phyloP scores from a whole-genome alignment of 2,329 filamentous ascomycete species.

The Davidsoniella eucalypti region DNA sequence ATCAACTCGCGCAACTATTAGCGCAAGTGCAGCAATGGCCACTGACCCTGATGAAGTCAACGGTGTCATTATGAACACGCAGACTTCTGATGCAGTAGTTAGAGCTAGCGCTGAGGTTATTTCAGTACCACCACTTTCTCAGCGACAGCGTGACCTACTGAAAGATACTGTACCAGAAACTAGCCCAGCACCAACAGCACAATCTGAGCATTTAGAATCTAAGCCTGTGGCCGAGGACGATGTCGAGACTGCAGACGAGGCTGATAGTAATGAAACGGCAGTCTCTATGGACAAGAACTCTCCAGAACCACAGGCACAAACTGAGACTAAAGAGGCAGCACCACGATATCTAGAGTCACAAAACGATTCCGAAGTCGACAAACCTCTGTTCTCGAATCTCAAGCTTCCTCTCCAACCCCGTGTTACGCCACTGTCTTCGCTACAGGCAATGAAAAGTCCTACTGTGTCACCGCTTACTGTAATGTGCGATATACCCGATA shows the following conservation, averaged over 20 bases:
- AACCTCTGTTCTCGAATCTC: slow-evolving; percentile 4
- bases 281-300: background rate
- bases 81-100: slow-evolving; percentile 2
- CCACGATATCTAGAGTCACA: background rate
- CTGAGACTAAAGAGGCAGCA: background rate
- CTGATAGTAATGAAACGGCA: background rate
- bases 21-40: background rate
- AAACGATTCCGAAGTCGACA: background rate
- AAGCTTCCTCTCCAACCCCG: slow-evolving; percentile 1
- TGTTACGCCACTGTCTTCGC: background rate
- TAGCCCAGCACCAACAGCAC: slow-evolving; percentile 5
- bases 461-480: slow-evolving; percentile 9
- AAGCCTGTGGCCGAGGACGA: background rate
- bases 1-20: background rate
- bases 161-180: slow-evolving; percentile 11
- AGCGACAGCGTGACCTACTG: background rate
- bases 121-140: background rate
- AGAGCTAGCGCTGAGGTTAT: slow-evolving; percentile 2
- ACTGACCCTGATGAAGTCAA: slow-evolving; percentile 3
- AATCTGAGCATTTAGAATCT: background rate
- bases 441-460: slow-evolving; percentile 5
- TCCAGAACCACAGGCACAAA: background rate
- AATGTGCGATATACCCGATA: slow-evolving; percentile 8
- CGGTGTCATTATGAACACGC: slow-evolving; percentile 8
- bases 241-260: background rate